These are phyloP conservation scores for Mycosphaerella arachidis DNA, from an alignment of 2,329 filamentous ascomycete species.

Conservation along the genomic window DNA sequence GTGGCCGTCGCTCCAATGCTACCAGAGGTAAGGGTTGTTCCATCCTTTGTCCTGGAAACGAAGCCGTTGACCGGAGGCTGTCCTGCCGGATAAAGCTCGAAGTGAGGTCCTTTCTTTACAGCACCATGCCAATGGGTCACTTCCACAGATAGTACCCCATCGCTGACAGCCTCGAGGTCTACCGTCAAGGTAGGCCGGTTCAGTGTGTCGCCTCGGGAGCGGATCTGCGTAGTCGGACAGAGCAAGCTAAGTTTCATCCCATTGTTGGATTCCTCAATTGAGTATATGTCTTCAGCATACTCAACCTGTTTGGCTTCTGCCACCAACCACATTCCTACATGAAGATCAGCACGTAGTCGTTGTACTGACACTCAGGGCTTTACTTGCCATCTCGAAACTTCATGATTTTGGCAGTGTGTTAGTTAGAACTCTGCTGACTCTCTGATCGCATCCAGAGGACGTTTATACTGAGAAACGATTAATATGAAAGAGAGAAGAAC, in stretches of 20 bases:
- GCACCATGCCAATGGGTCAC: constrained; percentile 56
- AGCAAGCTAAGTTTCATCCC: constrained; percentile 51
- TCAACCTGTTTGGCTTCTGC: constrained; percentile 58
- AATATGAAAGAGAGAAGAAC: background rate
- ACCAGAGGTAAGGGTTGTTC: constrained; percentile 51
- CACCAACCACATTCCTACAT: constrained; percentile 58
- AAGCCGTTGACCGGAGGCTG: constrained; percentile 40
- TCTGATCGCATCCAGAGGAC: background rate
- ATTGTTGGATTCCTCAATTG: constrained; percentile 43
- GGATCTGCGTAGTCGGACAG: constrained; percentile 55
- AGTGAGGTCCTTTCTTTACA: constrained; percentile 50
- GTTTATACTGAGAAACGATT: background rate
- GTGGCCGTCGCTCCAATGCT: constrained; percentile 51
- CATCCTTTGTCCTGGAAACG: constrained; percentile 41
- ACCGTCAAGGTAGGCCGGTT: constrained; percentile 2
- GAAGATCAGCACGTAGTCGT: background rate
- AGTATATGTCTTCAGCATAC: constrained; percentile 62
- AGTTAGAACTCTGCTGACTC: background rate
- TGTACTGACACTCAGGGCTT: background rate
- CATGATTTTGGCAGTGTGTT: background rate
- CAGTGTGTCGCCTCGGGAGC: constrained; percentile 48
- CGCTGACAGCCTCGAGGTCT: constrained; percentile 54
- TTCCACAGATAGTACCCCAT: constrained; percentile 58
- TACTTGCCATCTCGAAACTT: constrained; percentile 6
- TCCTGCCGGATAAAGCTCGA: constrained; percentile 54